These are phyloP conservation scores for Dothistroma septosporum DNA, from an alignment of 2,329 filamentous ascomycete species.

Conservation along the genomic window DNA sequence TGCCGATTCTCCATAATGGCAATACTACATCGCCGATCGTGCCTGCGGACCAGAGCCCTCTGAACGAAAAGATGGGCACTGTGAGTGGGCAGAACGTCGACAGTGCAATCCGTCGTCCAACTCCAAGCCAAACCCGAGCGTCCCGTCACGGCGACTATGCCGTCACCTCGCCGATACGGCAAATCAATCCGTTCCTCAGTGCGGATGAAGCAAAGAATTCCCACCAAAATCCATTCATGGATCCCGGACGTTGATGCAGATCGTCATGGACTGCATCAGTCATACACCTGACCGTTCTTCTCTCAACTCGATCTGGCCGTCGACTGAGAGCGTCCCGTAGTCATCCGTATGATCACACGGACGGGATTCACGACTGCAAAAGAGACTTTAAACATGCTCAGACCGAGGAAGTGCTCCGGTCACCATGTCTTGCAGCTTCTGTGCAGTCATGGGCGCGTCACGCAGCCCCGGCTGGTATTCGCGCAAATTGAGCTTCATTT, in stretches of 20 bases:
- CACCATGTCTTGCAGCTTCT: conserved; percentile 22
- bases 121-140: conserved; percentile 37
- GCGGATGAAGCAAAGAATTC: conserved; percentile 27
- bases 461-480: conserved; percentile 35
- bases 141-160: conserved; percentile 45
- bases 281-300: conserved; percentile 41
- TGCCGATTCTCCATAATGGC: conserved; percentile 40
- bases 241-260: conserved; percentile 38
- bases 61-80: conserved; percentile 42
- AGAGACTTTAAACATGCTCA: conserved; percentile 37
- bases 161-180: conserved; percentile 37
- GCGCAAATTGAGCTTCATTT: conserved; percentile 35
- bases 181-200: conserved; percentile 27
- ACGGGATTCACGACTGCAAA: conserved; percentile 26
- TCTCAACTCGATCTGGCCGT: conserved; percentile 31
- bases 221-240: conserved; percentile 38
- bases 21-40: conserved; percentile 30
- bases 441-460: conserved; percentile 39
- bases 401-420: conserved; percentile 26
- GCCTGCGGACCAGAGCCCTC: conserved; percentile 28
- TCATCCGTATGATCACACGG: conserved; percentile 33
- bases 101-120: conserved; percentile 40
- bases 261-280: conserved; percentile 35
- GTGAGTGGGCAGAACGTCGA: conserved; percentile 42
- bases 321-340: conserved; percentile 39